phyloP scores from a whole-genome alignment of 768 basidiomycete genomes.

The Termitomyces sp. region DNA sequence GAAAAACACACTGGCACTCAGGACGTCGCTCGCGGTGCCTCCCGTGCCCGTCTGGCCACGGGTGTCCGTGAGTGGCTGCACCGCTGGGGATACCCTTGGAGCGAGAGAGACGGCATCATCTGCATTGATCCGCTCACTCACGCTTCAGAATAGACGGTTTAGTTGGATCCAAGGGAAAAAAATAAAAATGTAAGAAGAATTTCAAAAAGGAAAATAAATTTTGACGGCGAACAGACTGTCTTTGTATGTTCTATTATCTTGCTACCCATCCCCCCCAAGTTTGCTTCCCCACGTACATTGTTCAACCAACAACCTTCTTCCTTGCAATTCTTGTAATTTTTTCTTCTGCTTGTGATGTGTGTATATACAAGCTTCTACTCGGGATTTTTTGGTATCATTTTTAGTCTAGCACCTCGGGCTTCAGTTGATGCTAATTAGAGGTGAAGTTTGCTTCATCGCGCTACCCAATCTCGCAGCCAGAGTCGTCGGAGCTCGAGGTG shows the following conservation, averaged over 20 bases:
- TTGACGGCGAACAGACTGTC: background rate
- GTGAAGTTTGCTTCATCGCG: no score
- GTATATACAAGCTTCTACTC: background rate
- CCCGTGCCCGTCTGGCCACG: slow-evolving; percentile 77
- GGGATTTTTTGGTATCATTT: background rate
- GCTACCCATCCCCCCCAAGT: background rate
- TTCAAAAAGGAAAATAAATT: background rate
- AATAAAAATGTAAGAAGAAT: slow-evolving; percentile 1
- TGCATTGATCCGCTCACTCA: slow-evolving; percentile 88
- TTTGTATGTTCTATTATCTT: background rate
- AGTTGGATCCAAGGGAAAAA: background rate
- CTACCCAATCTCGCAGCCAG: no score
- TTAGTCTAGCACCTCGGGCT: background rate
- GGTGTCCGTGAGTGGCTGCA: slow-evolving; percentile 91
- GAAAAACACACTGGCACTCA: slow-evolving; percentile 96
- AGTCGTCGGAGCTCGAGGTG: no score
- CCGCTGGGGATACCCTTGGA: slow-evolving; percentile 96
- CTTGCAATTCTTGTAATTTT: background rate
- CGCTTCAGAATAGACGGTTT: slow-evolving; percentile 33
- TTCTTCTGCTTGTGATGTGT: background rate
- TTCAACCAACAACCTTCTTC: background rate
- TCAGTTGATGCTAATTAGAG: background rate
- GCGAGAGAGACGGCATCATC: slow-evolving; percentile 85
- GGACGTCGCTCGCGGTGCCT: slow-evolving; percentile 76
- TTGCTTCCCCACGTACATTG: background rate